A percentile compares a stretch with the other conserved stretches of the same genome.
Conservation (phyloP, 106 monocot genomes). For the Apostasia ramifera region DNA sequence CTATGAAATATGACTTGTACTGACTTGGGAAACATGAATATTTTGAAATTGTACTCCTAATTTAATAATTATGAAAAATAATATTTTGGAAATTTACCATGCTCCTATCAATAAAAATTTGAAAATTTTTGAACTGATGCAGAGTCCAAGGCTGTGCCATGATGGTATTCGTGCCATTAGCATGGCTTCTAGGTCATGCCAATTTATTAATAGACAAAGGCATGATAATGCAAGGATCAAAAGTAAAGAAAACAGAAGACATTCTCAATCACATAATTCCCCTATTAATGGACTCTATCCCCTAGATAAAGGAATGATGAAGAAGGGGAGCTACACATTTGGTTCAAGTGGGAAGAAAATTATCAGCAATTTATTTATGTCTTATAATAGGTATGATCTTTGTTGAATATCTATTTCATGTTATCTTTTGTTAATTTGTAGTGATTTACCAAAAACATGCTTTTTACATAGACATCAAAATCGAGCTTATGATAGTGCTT, state of each 20-base stretch:
- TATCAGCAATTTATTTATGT: conserved; percentile 1
- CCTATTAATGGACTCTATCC: conserved; percentile 7
- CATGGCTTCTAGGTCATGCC: conserved; percentile 52
- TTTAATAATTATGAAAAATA: no score
- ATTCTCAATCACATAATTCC: conserved; percentile 10
- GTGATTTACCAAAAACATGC: no score
- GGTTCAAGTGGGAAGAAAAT: conserved; percentile 14
- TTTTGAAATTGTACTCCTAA: no score
- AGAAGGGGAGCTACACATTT: conserved; percentile 6
- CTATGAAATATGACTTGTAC: no score
- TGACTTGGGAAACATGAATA: no score
- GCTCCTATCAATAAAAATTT: no score
- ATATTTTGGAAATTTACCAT: no score
- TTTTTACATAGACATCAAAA: no score
- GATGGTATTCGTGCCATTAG: conserved; percentile 31
- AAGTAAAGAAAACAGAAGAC: conserved; percentile 15
- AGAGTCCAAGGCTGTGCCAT: conserved; percentile 38
- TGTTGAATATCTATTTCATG: no score
- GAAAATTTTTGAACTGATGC: neutral
- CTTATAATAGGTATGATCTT: conserved; percentile 15
- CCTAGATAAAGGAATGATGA: conserved; percentile 14
- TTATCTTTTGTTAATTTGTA: no score
- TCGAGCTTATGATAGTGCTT: no score
- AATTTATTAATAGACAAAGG: conserved; percentile 21
- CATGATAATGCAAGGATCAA: conserved; percentile 14